These are phyloP conservation scores for Simmondsia chinensis DNA, from an alignment of 148 eudicot genomes.

Conservation along the genomic window DNA sequence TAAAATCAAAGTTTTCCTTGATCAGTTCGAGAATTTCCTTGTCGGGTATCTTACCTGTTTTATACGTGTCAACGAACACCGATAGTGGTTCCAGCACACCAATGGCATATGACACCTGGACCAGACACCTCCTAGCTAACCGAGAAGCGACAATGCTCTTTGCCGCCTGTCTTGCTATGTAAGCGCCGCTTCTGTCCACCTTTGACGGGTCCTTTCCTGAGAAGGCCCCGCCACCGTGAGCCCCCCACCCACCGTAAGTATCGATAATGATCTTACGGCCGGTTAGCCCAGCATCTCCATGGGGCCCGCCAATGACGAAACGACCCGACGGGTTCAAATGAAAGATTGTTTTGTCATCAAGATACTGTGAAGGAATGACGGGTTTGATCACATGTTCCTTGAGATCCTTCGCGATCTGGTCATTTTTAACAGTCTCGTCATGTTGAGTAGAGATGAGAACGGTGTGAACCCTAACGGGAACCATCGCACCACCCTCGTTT, in stretches of 20 bases:
- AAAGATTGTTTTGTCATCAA: constrained; percentile 39
- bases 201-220: too few relatives aligned
- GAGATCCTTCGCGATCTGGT: constrained; percentile 33
- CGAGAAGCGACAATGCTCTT: constrained; percentile 43
- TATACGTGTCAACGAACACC: constrained; percentile 41
- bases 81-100: constrained; percentile 48
- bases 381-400: constrained; percentile 42
- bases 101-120: constrained; percentile 43
- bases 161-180: constrained; percentile 49
- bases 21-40: constrained; percentile 35
- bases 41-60: constrained; percentile 39
- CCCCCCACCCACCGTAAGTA: too few relatives aligned
- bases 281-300: constrained; percentile 44
- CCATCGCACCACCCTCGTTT: constrained; percentile 41
- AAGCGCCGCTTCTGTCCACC: too few relatives aligned
- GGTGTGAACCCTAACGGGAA: constrained; percentile 41
- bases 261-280: constrained; percentile 40
- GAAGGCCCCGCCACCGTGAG: too few relatives aligned
- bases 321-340: constrained; percentile 44
- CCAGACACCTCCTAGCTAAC: constrained; percentile 37
- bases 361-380: constrained; percentile 31
- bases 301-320: constrained; percentile 46
- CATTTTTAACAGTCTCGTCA: constrained; percentile 37
- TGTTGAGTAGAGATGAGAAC: constrained; percentile 47
- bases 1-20: constrained; percentile 41